Conservation (phyloP, 2,329 filamentous ascomycete genomes). For the Orbilia quercus region DNA sequence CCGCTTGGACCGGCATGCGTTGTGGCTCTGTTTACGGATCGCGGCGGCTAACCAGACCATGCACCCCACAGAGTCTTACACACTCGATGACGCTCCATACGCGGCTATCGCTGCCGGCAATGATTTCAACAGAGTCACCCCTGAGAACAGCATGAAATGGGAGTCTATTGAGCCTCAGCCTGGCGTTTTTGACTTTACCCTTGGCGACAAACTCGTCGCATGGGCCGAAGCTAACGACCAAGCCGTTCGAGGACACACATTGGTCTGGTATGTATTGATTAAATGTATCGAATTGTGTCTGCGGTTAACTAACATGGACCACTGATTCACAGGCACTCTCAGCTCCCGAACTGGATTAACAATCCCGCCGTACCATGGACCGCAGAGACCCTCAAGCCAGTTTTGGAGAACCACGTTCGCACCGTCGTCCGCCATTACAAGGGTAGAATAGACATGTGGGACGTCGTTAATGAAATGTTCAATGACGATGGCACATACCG, state of each 20-base stretch:
- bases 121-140: conserved; percentile 56
- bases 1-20: conserved; percentile 18
- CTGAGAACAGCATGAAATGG: conserved; percentile 67
- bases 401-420: conserved; percentile 71
- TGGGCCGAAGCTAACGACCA: conserved; percentile 67
- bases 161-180: conserved; percentile 71
- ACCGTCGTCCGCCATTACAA: conserved; percentile 71
- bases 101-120: conserved; percentile 37
- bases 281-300: neutral
- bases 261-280: conserved; percentile 41
- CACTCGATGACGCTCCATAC: conserved; percentile 51
- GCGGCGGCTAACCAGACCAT: conserved; percentile 25
- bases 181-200: conserved; percentile 70
- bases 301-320: conserved; percentile 23
- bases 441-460: conserved; percentile 72
- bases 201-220: conserved; percentile 69
- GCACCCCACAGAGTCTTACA: conserved; percentile 41
- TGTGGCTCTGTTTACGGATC: conserved; percentile 39
- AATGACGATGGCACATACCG: conserved; percentile 70
- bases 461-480: conserved; percentile 74
- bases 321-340: conserved; percentile 43
- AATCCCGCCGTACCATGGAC: conserved; percentile 52
- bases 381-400: conserved; percentile 67
- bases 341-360: conserved; percentile 58
- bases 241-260: conserved; percentile 72